Conservation (phyloP, 768 basidiomycete genomes). For the Leccinum aurantiacum region DNA sequence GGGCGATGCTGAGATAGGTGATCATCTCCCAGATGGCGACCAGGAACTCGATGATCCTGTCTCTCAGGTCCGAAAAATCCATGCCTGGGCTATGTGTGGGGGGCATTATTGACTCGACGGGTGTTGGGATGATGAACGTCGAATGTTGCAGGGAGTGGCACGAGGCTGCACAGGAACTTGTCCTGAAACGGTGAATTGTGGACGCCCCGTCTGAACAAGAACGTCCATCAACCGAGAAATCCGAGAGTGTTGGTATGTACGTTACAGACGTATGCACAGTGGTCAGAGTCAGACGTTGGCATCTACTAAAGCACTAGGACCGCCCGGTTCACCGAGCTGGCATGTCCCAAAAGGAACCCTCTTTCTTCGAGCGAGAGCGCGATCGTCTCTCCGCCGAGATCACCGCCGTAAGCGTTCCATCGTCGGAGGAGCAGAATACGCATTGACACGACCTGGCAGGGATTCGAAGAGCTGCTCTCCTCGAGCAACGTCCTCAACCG, state of each 20-base stretch:
- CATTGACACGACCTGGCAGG: slow-evolving; percentile 41
- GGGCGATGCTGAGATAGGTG: neutral
- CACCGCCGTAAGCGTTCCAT: slow-evolving; percentile 51
- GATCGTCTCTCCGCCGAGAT: slow-evolving; percentile 74
- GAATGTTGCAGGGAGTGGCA: neutral
- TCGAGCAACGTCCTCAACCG: slow-evolving; percentile 85
- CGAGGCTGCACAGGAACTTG: neutral
- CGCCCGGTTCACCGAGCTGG: neutral
- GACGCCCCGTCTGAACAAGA: neutral
- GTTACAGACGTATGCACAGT: neutral
- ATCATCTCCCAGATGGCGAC: slow-evolving; percentile 8
- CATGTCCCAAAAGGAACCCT: slow-evolving; percentile 40
- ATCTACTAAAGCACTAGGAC: neutral
- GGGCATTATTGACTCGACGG: slow-evolving; percentile 11
- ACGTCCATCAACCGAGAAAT: neutral
- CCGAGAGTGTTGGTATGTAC: neutral
- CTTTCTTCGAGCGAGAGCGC: slow-evolving; percentile 81
- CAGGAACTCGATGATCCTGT: slow-evolving; percentile 19
- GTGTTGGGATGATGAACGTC: neutral
- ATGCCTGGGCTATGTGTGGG: slow-evolving; percentile 19
- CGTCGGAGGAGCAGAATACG: neutral
- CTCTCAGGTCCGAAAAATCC: slow-evolving; percentile 16
- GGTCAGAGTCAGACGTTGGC: neutral
- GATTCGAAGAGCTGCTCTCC: slow-evolving; percentile 84
- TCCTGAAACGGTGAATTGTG: neutral